Evolutionary conservation across 2,329 filamentous ascomycete species (phyloP).

Genomic region (Ophiosphaerella korrae): DNA sequence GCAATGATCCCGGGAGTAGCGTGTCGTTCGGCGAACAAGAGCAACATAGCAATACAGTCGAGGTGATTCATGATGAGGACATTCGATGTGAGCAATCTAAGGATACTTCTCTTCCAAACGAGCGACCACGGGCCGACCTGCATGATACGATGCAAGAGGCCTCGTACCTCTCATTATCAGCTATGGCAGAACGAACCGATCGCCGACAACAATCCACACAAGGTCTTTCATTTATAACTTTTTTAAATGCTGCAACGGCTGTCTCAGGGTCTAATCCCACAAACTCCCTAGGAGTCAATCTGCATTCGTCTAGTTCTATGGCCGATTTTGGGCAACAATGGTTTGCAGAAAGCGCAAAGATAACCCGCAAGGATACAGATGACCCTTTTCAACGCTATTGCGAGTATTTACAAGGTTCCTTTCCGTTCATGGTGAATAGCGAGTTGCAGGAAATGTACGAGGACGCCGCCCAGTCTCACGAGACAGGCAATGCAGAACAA

Average conservation of each 20-base stretch:
- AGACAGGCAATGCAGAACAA: neutral
- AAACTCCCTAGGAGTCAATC: neutral
- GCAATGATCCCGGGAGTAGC: neutral
- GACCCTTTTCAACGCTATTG: neutral
- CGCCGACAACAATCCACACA: slow-evolving; percentile 1
- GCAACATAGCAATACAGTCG: neutral
- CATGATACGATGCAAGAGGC: slow-evolving; percentile 17
- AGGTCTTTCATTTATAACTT: slow-evolving; percentile 10
- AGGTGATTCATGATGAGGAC: neutral
- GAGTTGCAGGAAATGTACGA: neutral
- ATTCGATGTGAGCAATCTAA: neutral
- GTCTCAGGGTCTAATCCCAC: slow-evolving; percentile 5
- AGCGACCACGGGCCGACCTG: slow-evolving; percentile 3
- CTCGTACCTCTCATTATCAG: slow-evolving; percentile 14
- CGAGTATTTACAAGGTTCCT: neutral
- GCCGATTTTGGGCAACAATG: neutral
- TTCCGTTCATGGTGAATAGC: neutral
- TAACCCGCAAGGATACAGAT: neutral
- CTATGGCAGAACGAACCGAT: slow-evolving; percentile 19
- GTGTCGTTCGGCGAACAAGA: no score
- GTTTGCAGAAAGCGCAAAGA: neutral
- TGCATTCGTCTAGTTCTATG: neutral
- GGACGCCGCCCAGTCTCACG: neutral
- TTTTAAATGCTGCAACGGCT: slow-evolving; percentile 8
- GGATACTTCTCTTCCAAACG: neutral